Percentiles rank a stretch among this genome's conserved stretches.
These are phyloP conservation scores for Diaporthe citriasiana DNA, from an alignment of 2,329 filamentous ascomycete species.

Conservation along the genomic window DNA sequence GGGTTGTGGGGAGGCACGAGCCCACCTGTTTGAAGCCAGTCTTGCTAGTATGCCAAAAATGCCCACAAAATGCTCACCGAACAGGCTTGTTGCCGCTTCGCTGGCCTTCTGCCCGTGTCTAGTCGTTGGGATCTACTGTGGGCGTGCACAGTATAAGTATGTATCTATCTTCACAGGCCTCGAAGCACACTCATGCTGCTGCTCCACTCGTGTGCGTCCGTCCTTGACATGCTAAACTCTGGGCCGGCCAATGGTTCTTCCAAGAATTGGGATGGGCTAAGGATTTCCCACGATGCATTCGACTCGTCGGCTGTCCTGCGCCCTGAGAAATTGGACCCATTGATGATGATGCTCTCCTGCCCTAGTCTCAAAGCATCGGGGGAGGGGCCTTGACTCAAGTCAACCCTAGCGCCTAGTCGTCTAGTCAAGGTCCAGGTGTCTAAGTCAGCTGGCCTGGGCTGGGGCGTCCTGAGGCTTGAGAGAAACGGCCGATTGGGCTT, in stretches of 20 bases:
- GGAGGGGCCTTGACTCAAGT: conserved; percentile 29
- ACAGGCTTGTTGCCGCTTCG: conserved; percentile 19
- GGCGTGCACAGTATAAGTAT: neutral
- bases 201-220: neutral
- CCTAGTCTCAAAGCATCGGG: conserved; percentile 32
- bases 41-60: neutral
- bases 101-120: conserved; percentile 15
- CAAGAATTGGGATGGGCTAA: conserved; percentile 18
- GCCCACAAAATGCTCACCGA: conserved; percentile 22
- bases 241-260: conserved; percentile 23
- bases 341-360: conserved; percentile 28
- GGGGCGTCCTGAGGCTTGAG: conserved; percentile 22
- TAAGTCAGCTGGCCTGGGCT: conserved; percentile 24
- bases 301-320: conserved; percentile 33
- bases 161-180: neutral
- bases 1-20: conserved; percentile 34
- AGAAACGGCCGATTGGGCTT: conserved; percentile 26
- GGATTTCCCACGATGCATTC: conserved; percentile 28
- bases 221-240: conserved; percentile 19
- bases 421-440: conserved; percentile 16
- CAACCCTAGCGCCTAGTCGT: conserved; percentile 19
- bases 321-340: conserved; percentile 30
- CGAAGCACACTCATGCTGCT: neutral
- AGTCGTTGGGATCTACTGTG: neutral
- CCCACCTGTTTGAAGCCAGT: conserved; percentile 26